These are phyloP conservation scores for Podila horticola DNA, from an alignment of 192 early-diverging fungal genomes.

Conservation along the genomic window DNA sequence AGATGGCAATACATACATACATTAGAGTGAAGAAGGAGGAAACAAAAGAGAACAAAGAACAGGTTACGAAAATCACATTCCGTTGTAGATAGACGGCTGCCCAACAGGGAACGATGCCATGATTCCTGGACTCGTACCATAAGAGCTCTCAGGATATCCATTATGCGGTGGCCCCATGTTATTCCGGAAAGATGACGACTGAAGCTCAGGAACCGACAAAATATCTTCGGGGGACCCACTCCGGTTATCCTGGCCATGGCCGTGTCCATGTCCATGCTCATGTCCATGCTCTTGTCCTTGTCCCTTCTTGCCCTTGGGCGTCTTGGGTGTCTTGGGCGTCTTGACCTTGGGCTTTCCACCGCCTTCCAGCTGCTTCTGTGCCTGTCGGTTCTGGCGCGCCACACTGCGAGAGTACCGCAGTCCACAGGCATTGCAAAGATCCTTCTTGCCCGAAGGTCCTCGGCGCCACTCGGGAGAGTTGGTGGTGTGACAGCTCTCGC, in stretches of 20 bases:
- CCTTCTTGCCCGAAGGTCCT: slow-evolving; percentile 66
- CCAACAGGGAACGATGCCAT: not conserved
- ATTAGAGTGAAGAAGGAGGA: not conserved
- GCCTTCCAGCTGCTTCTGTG: slow-evolving; percentile 48
- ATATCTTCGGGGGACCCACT: not conserved
- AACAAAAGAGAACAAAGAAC: not conserved
- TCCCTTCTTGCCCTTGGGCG: slow-evolving; percentile 7
- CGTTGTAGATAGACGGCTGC: not conserved
- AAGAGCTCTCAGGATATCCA: not conserved
- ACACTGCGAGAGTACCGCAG: slow-evolving; percentile 57
- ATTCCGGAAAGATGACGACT: not conserved
- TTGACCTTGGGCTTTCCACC: slow-evolving; percentile 20
- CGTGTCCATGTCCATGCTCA: not conserved
- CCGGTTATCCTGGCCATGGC: not conserved
- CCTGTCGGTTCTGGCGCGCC: slow-evolving; percentile 51
- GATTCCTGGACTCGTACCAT: not conserved
- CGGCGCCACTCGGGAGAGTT: slow-evolving; percentile 65
- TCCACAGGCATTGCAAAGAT: slow-evolving; percentile 69
- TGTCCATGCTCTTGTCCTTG: not conserved
- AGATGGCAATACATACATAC: too few species aligned
- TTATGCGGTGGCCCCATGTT: not conserved
- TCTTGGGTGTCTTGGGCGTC: slow-evolving; percentile 21
- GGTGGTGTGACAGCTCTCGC: slow-evolving; percentile 61
- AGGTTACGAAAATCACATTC: not conserved
- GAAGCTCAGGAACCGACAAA: not conserved